A percentile compares a stretch with the other conserved stretches of the same genome.
Evolutionary conservation across 495 filamentous ascomycete genomes (phyloP).

Genomic region (Pyrenopolyporus hunteri): DNA sequence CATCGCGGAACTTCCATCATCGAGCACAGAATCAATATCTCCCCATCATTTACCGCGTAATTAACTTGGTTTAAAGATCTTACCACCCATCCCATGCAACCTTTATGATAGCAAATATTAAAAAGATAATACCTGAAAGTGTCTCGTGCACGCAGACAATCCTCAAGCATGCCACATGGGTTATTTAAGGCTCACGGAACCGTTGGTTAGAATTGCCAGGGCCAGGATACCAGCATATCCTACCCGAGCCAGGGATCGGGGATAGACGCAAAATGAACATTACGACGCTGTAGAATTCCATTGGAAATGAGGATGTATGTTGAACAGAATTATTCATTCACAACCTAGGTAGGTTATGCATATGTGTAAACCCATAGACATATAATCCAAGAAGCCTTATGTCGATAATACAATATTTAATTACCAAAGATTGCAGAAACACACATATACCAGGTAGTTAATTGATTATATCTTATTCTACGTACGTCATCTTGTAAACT

Average conservation of each 20-base stretch:
- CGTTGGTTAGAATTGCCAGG: slow-evolving; percentile 17
- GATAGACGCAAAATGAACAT: slow-evolving; percentile 33
- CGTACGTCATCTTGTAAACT: no score
- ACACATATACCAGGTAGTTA: not conserved
- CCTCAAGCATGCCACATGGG: slow-evolving; percentile 25
- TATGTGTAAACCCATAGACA: no score
- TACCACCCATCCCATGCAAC: slow-evolving; percentile 9
- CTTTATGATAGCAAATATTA: slow-evolving; percentile 31
- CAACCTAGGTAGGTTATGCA: not conserved
- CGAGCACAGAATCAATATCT: slow-evolving; percentile 10
- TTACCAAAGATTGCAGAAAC: no score
- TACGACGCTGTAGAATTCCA: slow-evolving; percentile 22
- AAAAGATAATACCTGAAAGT: slow-evolving; percentile 12
- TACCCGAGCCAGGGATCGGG: slow-evolving; percentile 20
- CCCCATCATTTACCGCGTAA: slow-evolving; percentile 3
- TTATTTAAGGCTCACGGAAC: slow-evolving; percentile 23
- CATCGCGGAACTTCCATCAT: slow-evolving; percentile 17
- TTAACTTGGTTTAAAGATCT: slow-evolving; percentile 17
- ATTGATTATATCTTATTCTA: not conserved
- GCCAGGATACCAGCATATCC: slow-evolving; percentile 19
- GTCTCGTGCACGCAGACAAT: slow-evolving; percentile 24
- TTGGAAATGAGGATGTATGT: slow-evolving; percentile 19
- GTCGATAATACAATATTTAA: no score
- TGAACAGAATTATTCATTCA: not conserved
- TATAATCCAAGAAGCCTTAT: no score